These are phyloP conservation scores for Collybia nuda DNA, from an alignment of 768 basidiomycete genomes.

Conservation along the genomic window DNA sequence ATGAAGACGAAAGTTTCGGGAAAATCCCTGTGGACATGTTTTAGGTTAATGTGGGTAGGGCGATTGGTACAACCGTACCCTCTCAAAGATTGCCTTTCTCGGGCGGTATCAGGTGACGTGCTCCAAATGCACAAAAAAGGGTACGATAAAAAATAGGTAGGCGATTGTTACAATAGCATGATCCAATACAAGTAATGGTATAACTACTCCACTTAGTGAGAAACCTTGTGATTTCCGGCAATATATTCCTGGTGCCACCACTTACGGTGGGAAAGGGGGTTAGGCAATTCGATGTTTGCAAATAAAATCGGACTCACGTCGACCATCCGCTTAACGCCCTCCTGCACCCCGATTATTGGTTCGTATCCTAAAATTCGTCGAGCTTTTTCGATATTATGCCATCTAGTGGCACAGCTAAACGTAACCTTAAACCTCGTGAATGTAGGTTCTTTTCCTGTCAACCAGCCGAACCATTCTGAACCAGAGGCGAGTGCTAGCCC, in stretches of 20 bases:
- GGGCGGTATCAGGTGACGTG: not conserved
- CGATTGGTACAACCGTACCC: not conserved
- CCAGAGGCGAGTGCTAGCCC: slow-evolving; percentile 72
- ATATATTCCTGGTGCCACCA: slow-evolving; percentile 48
- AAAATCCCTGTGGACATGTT: slow-evolving; percentile 30
- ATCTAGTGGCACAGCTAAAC: slow-evolving; percentile 76
- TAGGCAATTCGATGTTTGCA: not conserved
- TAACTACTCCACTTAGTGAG: slow-evolving; percentile 22
- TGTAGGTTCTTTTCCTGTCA: slow-evolving; percentile 76
- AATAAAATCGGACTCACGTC: slow-evolving; percentile 47
- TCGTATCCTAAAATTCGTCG: slow-evolving; percentile 91
- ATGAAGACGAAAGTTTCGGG: slow-evolving; percentile 47
- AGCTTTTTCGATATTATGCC: slow-evolving; percentile 94
- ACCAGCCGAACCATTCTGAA: slow-evolving; percentile 72
- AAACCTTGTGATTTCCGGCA: slow-evolving; percentile 37
- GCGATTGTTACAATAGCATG: too few species aligned
- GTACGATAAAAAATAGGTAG: slow-evolving; percentile 2
- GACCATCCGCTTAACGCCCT: slow-evolving; percentile 79
- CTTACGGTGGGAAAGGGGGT: slow-evolving; percentile 19
- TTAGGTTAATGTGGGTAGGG: not conserved
- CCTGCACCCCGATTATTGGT: slow-evolving; percentile 84
- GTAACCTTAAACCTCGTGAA: slow-evolving; percentile 86
- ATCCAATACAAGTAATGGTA: not conserved
- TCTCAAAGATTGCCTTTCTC: not conserved
- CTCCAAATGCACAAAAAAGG: not conserved